phyloP scores from a whole-genome alignment of 768 basidiomycete species.

The Asterophora lycoperdoides region DNA sequence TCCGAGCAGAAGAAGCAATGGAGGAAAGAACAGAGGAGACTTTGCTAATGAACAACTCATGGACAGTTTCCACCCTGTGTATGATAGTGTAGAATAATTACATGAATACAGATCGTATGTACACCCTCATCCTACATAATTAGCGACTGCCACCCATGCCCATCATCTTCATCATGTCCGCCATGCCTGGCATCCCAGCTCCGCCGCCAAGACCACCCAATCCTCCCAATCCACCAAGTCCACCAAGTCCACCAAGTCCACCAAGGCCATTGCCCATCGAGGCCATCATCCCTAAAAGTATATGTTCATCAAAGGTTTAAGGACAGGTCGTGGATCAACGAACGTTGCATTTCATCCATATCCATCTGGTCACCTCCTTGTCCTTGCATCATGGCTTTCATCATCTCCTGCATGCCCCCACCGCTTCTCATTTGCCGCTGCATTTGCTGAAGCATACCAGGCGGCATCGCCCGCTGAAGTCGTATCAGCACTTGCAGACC shows the following conservation, averaged over 20 bases:
- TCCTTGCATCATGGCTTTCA: slow-evolving; percentile 97
- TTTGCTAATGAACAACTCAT: slow-evolving; percentile 5
- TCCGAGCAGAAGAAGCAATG: slow-evolving; percentile 57
- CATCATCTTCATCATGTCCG: slow-evolving; percentile 87
- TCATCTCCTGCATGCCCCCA: slow-evolving; percentile 96
- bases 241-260: slow-evolving; percentile 56
- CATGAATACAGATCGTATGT: background rate
- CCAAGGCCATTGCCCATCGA: slow-evolving; percentile 75
- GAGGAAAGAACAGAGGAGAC: slow-evolving; percentile 37
- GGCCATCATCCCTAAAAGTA: slow-evolving; percentile 71
- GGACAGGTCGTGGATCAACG: slow-evolving; percentile 18
- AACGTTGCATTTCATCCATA: slow-evolving; percentile 94
- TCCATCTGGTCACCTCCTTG: slow-evolving; percentile 86
- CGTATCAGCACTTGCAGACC: background rate
- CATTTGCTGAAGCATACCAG: slow-evolving; percentile 94
- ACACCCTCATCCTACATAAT: slow-evolving; percentile 2
- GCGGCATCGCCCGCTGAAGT: slow-evolving; percentile 81
- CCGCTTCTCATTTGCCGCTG: slow-evolving; percentile 75
- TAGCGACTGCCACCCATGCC: slow-evolving; percentile 59
- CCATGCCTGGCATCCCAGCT: slow-evolving; percentile 61
- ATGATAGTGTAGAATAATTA: slow-evolving; percentile 10
- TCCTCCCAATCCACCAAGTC: slow-evolving; percentile 53
- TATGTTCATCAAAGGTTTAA: background rate
- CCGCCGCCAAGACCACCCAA: slow-evolving; percentile 53
- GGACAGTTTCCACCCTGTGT: background rate